Base-by-base conservation (phyloP, 495 filamentous ascomycete species). In the Xylaria acuta region DNA sequence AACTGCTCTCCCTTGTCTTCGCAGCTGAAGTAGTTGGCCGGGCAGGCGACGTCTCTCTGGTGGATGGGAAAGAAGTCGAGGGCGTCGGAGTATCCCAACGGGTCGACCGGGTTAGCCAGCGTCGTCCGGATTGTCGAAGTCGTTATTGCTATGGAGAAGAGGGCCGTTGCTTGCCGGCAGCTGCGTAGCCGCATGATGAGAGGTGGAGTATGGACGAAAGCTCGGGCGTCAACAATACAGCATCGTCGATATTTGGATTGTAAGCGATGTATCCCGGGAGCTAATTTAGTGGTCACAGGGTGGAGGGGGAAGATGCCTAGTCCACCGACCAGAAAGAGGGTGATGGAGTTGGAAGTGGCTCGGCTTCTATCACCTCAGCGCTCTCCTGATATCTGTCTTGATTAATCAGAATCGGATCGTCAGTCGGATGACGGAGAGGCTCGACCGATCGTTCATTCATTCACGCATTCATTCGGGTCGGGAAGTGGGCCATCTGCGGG, bases 11-110 rank as follows among this genome's bases (percentile, higher is more conserved):
- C 83, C 30, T 76, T 64, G 69, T 80, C 70, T 20, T 83, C 78
- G 74, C 84, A 86, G 64, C 82, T 85, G 72, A 78, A 85, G 65
- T 81, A 85, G 72, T 85, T 76, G 49, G 78, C 73, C 5, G 77
- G 77, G 54, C 77, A 79, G 18, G 59, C 53, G 41, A 76, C n/a
- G n/a, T 70, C 69, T 59, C 76, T 76, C 69, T 56, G 70, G 1
- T 67, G 71, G 14, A 76, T 69, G 20, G 77, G 72, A 3, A 74
- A 72, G 43, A 69, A 79, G 32, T 76, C 67, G n/a, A 73, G 51
- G 54, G 73, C 71, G 1, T 72, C 60, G 30, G 74, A 72, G 56
- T 76, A 79, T 54, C 63, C 69, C 59, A 77, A 71, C 18, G 75
- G 77, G 30, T 79, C 72, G 69, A 76, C 68, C 9, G 71, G 64